Evolutionary conservation across 2,329 filamentous ascomycete species (phyloP).

Genomic region (Fusarium avenaceum): DNA sequence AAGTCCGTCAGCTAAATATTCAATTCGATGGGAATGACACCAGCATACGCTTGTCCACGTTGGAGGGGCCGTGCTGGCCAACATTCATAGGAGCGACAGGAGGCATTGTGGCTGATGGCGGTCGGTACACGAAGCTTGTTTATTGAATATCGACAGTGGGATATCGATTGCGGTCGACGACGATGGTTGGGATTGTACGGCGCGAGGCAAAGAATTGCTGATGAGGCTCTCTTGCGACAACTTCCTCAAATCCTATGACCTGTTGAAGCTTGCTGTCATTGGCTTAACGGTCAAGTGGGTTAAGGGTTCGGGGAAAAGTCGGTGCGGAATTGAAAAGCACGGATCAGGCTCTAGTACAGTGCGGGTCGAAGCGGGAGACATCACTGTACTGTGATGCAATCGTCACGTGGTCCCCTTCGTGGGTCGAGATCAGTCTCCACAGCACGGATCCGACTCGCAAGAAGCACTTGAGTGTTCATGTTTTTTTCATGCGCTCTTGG

Average conservation of each 20-base stretch:
- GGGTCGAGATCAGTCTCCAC: slow-evolving; percentile 49
- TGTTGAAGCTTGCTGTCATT: slow-evolving; percentile 43
- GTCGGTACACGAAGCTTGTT: background rate
- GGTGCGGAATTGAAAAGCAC: slow-evolving; percentile 29
- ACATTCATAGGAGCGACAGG: slow-evolving; percentile 57
- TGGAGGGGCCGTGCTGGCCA: slow-evolving; percentile 64
- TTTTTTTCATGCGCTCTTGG: slow-evolving; percentile 28
- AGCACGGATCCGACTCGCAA: slow-evolving; percentile 38
- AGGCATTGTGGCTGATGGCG: slow-evolving; percentile 53
- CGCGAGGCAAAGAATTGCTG: slow-evolving; percentile 30
- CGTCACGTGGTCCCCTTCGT: slow-evolving; percentile 56
- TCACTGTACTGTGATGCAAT: slow-evolving; percentile 46
- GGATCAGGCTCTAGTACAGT: slow-evolving; percentile 31
- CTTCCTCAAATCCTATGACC: slow-evolving; percentile 37
- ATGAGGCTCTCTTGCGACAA: slow-evolving; percentile 41
- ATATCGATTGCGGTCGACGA: slow-evolving; percentile 7
- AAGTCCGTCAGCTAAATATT: slow-evolving; percentile 37
- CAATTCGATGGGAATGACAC: slow-evolving; percentile 20
- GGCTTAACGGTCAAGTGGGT: slow-evolving; percentile 24
- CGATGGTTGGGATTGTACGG: slow-evolving; percentile 7
- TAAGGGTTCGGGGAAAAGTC: slow-evolving; percentile 49
- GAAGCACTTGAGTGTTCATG: slow-evolving; percentile 46
- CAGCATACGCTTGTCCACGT: slow-evolving; percentile 66
- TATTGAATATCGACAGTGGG: background rate
- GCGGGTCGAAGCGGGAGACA: background rate